These are phyloP conservation scores for Mercurialis annua DNA, from an alignment of 345 rosid genomes.

Conservation along the genomic window DNA sequence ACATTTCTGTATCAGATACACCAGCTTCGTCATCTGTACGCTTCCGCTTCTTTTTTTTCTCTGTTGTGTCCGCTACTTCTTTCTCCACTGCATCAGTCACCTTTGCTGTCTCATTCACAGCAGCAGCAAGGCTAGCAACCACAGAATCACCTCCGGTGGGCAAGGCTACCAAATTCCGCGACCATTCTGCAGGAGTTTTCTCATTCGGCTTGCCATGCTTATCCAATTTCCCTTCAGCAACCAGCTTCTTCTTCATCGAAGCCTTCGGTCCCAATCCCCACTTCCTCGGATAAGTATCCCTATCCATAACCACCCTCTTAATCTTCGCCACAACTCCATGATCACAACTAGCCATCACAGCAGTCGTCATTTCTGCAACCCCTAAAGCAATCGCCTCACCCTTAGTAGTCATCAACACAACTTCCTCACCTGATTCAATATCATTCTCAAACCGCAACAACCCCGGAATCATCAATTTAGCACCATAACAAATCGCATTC, in stretches of 20 bases:
- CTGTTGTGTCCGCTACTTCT: too few relatives aligned
- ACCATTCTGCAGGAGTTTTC: conserved; percentile 77
- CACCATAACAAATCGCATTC: conserved; percentile 94
- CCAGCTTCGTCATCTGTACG: too few relatives aligned
- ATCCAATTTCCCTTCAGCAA: conserved; percentile 75
- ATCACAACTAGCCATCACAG: conserved; percentile 91
- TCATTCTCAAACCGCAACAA: conserved; percentile 88
- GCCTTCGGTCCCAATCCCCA: conserved; percentile 95
- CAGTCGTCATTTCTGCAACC: conserved; percentile 96
- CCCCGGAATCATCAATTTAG: conserved; percentile 90
- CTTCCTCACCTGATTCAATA: conserved; percentile 79
- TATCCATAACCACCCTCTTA: conserved; percentile 96
- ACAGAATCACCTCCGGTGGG: conserved; percentile 72
- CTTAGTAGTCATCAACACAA: conserved; percentile 91
- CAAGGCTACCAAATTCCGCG: conserved; percentile 56
- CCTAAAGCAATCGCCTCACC: conserved; percentile 95
- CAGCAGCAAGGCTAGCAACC: conserved; percentile 69
- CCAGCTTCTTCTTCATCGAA: conserved; percentile 80
- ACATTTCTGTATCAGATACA: too few relatives aligned
- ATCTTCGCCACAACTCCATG: conserved; percentile 96
- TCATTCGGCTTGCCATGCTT: conserved; percentile 88
- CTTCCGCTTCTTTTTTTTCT: too few relatives aligned
- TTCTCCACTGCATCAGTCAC: too few relatives aligned
- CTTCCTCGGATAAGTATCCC: conserved; percentile 94
- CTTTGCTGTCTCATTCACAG: too few relatives aligned